Base-by-base conservation (phyloP, 108 stramenopile species). In the Conticribra weissflogii region DNA sequence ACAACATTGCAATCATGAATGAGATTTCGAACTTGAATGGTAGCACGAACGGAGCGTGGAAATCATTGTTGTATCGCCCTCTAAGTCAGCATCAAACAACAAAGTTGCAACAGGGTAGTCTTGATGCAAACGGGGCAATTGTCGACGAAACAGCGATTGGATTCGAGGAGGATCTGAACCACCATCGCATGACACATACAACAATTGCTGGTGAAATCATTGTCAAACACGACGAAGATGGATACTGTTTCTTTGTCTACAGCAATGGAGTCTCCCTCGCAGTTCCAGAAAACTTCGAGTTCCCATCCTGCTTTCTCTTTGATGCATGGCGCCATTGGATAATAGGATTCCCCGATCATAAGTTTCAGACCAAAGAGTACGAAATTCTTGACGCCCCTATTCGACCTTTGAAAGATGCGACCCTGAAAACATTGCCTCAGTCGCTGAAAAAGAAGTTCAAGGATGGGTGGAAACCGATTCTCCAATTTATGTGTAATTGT, bases 401-500 rank as follows among this genome's bases (percentile, higher is more conserved):
- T 47, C 44, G 48, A 14, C 72, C 72, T 1, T 36, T 73, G 23
- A 27, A 63, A 0, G 21, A 56, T n/a, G 55, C 65, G 59, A 36
- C 47, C 45, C 16, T 63, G 46, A 47, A 47, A 17, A 32, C 22
- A 24, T 31, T 73, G 15, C 72, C 63, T 9, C 46, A 45, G 30
- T n/a, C 63, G 12, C 32, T 64, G 54, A 73, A 65, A 48, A 73
- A 73, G 46, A 73, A 64, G 21, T 64, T 64, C 31, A 73, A 73
- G 44, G 72, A 73, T 64, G 72, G 72, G 14, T 73, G 72, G 72
- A 63, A 61, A n/a, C 72, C 72, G n/a, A 65, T 72, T 29, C 45
- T 72, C 16, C 62, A 60, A 48, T 63, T 30, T 15, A 72, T 72
- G 72, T 24, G 19, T 3, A 31, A 44, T 36, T 54, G 50, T 44